These are phyloP conservation scores for Clitoria ternatea DNA, from an alignment of 306 rosid species.

Conservation along the genomic window DNA sequence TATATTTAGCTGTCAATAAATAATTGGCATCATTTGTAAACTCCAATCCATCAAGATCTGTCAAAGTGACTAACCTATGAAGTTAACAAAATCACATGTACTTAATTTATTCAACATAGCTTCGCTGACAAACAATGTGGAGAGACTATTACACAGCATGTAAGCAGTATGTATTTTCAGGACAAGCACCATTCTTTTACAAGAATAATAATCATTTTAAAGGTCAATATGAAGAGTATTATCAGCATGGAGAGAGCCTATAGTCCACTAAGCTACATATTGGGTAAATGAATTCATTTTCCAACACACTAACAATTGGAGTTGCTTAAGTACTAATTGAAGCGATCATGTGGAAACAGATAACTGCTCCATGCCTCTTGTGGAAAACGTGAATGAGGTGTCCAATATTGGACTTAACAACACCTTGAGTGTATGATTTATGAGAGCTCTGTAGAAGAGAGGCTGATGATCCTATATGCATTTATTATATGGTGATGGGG, in stretches of 20 bases:
- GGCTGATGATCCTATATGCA: conserved; percentile 34
- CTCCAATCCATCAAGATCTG: neutral
- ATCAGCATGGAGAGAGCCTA: conserved; percentile 36
- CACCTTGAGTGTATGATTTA: conserved; percentile 45
- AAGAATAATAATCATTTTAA: conserved; percentile 41
- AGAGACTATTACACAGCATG: conserved; percentile 37
- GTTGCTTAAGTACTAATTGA: conserved; percentile 39
- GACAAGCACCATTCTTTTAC: conserved; percentile 50
- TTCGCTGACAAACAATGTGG: conserved; percentile 33
- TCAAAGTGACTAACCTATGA: neutral
- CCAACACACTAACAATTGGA: conserved; percentile 41
- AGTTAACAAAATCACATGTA: conserved; percentile 16
- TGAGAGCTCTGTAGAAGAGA: conserved; percentile 38
- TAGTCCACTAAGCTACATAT: conserved; percentile 36
- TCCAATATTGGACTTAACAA: conserved; percentile 39
- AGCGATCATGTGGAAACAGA: conserved; percentile 29
- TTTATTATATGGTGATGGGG: conserved; percentile 43
- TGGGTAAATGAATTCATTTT: conserved; percentile 47
- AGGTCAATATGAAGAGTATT: conserved; percentile 30
- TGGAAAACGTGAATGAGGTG: conserved; percentile 30
- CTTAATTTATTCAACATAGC: conserved; percentile 38
- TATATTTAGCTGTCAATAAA: neutral
- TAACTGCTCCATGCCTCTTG: conserved; percentile 47
- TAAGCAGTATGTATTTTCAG: conserved; percentile 34
- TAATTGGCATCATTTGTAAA: neutral